Evolutionary conservation across 768 basidiomycete species (phyloP).

Genomic region (Trametes meyenii): DNA sequence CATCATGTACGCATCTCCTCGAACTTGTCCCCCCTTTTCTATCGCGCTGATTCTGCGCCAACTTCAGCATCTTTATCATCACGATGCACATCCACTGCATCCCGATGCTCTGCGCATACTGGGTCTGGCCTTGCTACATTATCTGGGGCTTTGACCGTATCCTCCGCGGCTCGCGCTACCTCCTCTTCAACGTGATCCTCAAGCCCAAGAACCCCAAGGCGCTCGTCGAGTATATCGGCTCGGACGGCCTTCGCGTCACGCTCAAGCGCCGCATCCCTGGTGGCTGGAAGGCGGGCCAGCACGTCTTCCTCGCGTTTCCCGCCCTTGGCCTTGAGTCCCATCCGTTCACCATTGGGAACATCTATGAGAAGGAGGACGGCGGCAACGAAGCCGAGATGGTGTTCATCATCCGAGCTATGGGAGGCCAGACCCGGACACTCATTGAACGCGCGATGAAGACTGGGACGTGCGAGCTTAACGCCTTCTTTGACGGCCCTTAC

Average conservation of each 20-base stretch:
- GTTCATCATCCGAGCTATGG: constrained; percentile 54
- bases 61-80: constrained; percentile 43
- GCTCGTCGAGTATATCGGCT: constrained; percentile 44
- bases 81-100: constrained; percentile 40
- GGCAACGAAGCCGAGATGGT: constrained; percentile 41
- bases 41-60: not conserved
- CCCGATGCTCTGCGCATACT: constrained; percentile 37
- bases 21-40: not conserved
- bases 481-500: constrained; percentile 46
- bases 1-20: constrained; percentile 28
- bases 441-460: constrained; percentile 17
- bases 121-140: constrained; percentile 50
- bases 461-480: constrained; percentile 32
- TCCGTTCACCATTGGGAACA: constrained; percentile 53
- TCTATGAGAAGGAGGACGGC: constrained; percentile 36
- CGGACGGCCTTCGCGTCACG: constrained; percentile 48
- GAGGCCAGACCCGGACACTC: constrained; percentile 50
- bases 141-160: constrained; percentile 52
- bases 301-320: constrained; percentile 50
- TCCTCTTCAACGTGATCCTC: constrained; percentile 42
- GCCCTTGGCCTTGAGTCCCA: constrained; percentile 50
- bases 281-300: constrained; percentile 53
- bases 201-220: constrained; percentile 37
- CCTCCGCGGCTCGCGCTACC: constrained; percentile 41
- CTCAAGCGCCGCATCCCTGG: constrained; percentile 41